These are phyloP conservation scores for Chenopodium formosanum DNA, from an alignment of 148 eudicot genomes.

Conservation along the genomic window DNA sequence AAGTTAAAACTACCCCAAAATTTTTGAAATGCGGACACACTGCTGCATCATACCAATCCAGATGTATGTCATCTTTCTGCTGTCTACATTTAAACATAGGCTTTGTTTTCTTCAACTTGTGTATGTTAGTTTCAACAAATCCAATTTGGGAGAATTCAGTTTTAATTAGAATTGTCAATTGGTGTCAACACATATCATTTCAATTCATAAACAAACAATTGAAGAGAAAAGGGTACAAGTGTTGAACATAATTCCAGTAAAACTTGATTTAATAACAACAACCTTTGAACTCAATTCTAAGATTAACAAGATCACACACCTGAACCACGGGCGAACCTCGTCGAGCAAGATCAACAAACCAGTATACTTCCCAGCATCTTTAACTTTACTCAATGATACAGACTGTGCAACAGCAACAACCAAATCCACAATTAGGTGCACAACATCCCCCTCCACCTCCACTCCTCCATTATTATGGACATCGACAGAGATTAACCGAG, in stretches of 20 bases:
- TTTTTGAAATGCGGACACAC: not conserved
- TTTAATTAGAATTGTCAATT: not conserved
- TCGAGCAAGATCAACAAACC: constrained; percentile 43
- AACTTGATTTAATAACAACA: not conserved
- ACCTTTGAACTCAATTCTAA: not conserved
- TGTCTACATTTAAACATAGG: not conserved
- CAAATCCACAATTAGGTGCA: constrained; percentile 50
- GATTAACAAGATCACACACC: constrained; percentile 29
- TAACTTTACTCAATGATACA: constrained; percentile 41
- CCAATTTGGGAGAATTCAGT: not conserved
- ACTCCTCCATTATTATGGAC: constrained; percentile 2
- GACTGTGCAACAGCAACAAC: constrained; percentile 54
- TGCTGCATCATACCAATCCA: not conserved
- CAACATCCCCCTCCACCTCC: constrained; percentile 52
- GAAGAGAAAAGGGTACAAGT: not conserved
- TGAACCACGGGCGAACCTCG: constrained; percentile 69
- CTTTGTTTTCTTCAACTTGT: not conserved
- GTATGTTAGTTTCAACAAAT: not conserved
- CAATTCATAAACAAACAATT: not conserved
- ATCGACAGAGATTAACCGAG: constrained; percentile 25
- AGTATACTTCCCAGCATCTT: constrained; percentile 43
- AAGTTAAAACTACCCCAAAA: too few relatives aligned
- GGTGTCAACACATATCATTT: not conserved
- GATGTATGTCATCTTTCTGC: not conserved
- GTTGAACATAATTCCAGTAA: not conserved